Conservation (phyloP, 345 rosid species). For the Kernera saxatilis region DNA sequence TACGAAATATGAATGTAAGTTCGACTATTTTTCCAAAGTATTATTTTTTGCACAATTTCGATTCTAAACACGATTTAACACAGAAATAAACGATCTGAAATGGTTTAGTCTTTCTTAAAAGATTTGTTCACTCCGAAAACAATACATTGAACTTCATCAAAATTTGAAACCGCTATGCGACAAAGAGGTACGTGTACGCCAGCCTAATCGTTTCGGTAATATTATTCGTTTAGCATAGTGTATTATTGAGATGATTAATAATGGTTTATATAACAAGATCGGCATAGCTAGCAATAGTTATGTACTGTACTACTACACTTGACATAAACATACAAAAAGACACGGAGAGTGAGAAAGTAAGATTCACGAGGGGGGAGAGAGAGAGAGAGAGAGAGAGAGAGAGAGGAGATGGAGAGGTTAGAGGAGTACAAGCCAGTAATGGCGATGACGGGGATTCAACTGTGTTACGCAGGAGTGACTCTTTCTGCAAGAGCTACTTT, state of each 20-base stretch:
- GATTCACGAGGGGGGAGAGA: not conserved
- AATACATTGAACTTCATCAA: not conserved
- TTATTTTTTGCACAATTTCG: not conserved
- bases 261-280: conserved; percentile 4
- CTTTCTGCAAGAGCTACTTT: conserved; percentile 32
- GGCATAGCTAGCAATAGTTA: not conserved
- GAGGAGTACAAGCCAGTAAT: conserved; percentile 34
- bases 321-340: not conserved
- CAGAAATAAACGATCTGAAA: too few species aligned
- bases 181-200: not conserved
- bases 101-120: not conserved
- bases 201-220: not conserved
- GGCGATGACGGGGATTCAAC: conserved; percentile 31
- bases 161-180: not conserved
- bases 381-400: not conserved
- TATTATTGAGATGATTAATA: not conserved
- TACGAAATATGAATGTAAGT: too few species aligned
- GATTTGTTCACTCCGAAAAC: not conserved
- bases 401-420: conserved; percentile 24
- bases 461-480: conserved; percentile 34
- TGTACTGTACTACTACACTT: not conserved
- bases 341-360: not conserved
- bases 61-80: not conserved
- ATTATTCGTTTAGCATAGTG: not conserved
- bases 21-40: too few species aligned